Evolutionary conservation across 2,329 filamentous ascomycete genomes (phyloP), one percentile per base, ranked within the genome.

Genomic region (Penicillium glabrum): DNA sequence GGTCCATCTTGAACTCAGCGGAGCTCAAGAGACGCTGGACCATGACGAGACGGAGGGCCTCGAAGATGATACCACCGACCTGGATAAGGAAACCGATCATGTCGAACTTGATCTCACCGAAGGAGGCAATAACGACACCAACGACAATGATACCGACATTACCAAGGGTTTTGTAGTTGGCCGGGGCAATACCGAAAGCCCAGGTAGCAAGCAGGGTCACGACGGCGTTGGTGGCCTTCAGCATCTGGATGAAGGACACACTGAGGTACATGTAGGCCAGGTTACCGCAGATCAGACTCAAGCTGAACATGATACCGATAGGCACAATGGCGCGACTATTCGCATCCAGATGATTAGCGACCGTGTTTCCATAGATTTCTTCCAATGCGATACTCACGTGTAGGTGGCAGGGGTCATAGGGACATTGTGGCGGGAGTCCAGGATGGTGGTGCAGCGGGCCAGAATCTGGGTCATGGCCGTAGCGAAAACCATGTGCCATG

Each of bases 161-260:
- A 72, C 91, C 84, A 67, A 98, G 88, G 51, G 91, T 89, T 80
- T 87, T 92, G 65, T 95, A 72, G 79, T 91, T 95, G 53, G 90
- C 88, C 58, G 90, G 86, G 14, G 90, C 86, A 52, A 96, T 86
- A 51, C 91, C 90, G 66, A 98, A 86, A 49, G 83, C 80, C 93
- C 93, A 98, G 64, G 91, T 90, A 29, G 90, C 89, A 63, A 98
- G 77, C 39, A 98, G 86, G 52, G 97, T 93, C 47, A 91, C 92
- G 56, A 98, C 93, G 19, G 93, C 93, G 33, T 90, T 97, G 50
- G 92, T 96, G 64, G 93, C 93, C 89, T 98, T 98, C 76, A 98
- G 87, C 93, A 98, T 98, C 83, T 98, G 93, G 71, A 98, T 98
- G 77, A 98, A 98, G 59, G 93, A 90, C 57, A 98, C 93, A 65